phyloP scores from a whole-genome alignment of 352 stramenopile genomes.

The Phytophthora sojae region DNA sequence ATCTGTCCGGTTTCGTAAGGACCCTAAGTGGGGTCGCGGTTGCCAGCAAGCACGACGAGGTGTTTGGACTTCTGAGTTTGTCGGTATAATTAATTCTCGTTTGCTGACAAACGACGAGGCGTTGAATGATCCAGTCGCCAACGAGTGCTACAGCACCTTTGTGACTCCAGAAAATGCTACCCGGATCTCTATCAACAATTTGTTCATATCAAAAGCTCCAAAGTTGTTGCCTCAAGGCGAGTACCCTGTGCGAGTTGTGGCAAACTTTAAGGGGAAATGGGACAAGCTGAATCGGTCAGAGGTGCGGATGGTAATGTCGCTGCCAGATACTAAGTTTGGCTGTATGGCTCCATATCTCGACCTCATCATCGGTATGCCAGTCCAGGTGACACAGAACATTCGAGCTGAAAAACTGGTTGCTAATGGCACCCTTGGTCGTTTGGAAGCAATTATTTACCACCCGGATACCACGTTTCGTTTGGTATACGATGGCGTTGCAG shows the following conservation, averaged over 20 bases:
- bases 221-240: conserved; percentile 4
- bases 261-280: conserved; percentile 8
- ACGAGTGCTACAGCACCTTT: too few relatives aligned
- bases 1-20: conserved; percentile 24
- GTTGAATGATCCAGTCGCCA: too few relatives aligned
- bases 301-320: not conserved
- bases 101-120: too few relatives aligned
- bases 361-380: conserved; percentile 12
- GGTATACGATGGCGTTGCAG: not conserved
- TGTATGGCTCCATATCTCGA: conserved; percentile 15
- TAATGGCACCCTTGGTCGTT: conserved; percentile 6
- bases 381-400: conserved; percentile 21
- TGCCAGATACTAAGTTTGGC: not conserved
- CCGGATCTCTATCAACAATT: too few relatives aligned
- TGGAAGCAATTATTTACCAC: conserved; percentile 16
- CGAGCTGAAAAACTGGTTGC: conserved; percentile 11
- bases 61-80: too few relatives aligned
- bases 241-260: conserved; percentile 6
- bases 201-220: not conserved
- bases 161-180: too few relatives aligned
- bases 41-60: too few relatives aligned
- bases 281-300: not conserved
- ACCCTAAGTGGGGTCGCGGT: not conserved
- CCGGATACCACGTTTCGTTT: conserved; percentile 4
- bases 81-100: too few relatives aligned